Conservation (phyloP, 2,329 filamentous ascomycete genomes). For the Beauveria rudraprayagi region DNA sequence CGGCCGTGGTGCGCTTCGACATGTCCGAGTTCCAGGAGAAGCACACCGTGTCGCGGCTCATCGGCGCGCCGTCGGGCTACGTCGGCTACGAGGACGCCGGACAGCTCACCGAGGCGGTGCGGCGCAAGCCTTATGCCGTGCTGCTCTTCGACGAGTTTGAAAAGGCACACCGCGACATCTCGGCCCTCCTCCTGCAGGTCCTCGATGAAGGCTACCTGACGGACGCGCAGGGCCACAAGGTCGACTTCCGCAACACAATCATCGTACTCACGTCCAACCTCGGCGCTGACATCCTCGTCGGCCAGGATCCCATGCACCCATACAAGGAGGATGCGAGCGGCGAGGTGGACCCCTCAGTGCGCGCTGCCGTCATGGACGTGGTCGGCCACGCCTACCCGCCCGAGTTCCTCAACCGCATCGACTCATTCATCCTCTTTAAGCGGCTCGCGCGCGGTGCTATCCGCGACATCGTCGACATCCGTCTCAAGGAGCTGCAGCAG, state of each 20-base stretch:
- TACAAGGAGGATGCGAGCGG: constrained; percentile 56
- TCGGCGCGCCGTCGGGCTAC: constrained; percentile 88
- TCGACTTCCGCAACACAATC: constrained; percentile 94
- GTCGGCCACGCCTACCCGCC: constrained; percentile 70
- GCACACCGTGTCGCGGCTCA: constrained; percentile 87
- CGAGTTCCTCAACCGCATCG: constrained; percentile 93
- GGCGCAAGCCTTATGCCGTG: constrained; percentile 90
- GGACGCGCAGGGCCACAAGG: constrained; percentile 89
- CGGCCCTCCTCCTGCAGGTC: constrained; percentile 82
- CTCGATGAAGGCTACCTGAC: constrained; percentile 95
- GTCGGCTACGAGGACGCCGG: constrained; percentile 96
- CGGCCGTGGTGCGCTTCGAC: constrained; percentile 87
- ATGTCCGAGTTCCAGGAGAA: constrained; percentile 99
- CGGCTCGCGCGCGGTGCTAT: constrained; percentile 70
- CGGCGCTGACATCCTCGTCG: constrained; percentile 83
- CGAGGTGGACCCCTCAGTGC: constrained; percentile 65
- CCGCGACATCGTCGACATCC: constrained; percentile 88
- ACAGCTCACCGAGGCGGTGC: constrained; percentile 89
- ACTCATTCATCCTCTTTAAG: constrained; percentile 96
- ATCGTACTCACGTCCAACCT: constrained; percentile 96
- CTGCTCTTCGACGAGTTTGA: constrained; percentile 96
- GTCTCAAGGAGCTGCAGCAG: constrained; percentile 73
- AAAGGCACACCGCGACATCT: constrained; percentile 93
- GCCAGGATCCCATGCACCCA: constrained; percentile 56
- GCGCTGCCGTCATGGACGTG: constrained; percentile 79